Evolutionary conservation across 2,329 filamentous ascomycete species (phyloP).

Genomic region (Fusarium sp.): DNA sequence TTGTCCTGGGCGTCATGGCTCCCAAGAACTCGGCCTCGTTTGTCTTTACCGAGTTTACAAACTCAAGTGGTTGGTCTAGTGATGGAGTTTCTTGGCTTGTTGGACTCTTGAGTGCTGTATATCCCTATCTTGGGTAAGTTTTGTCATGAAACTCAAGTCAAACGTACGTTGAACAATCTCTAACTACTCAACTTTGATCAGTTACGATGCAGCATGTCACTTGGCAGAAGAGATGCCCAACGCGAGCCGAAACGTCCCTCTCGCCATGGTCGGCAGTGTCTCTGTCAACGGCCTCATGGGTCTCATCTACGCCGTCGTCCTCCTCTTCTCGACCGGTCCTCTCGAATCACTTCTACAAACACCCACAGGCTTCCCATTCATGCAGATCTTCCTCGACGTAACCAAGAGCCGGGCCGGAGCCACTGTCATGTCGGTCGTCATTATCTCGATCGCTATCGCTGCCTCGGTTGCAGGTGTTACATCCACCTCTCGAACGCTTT

Average conservation of each 20-base stretch:
- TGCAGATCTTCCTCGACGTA: conserved; percentile 51
- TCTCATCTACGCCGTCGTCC: conserved; percentile 52
- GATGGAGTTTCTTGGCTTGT: conserved; percentile 49
- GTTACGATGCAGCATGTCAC: conserved; percentile 50
- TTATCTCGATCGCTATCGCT: conserved; percentile 42
- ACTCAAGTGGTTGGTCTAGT: conserved; percentile 46
- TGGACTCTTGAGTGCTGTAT: conserved; percentile 46
- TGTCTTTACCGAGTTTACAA: conserved; percentile 47
- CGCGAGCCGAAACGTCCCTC: conserved; percentile 46
- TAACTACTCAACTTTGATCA: neutral
- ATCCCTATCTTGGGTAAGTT: conserved; percentile 48
- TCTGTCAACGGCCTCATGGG: conserved; percentile 58
- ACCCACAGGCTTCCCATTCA: conserved; percentile 55
- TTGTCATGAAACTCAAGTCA: neutral
- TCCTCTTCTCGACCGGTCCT: conserved; percentile 55
- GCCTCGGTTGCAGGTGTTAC: conserved; percentile 48
- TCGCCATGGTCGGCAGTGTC: conserved; percentile 49
- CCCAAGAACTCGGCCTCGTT: conserved; percentile 44
- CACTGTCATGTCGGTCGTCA: conserved; percentile 44
- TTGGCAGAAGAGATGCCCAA: conserved; percentile 49
- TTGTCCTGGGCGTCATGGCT: conserved; percentile 45
- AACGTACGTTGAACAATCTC: rapidly evolving
- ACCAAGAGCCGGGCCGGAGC: conserved; percentile 41
- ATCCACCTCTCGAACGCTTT: conserved; percentile 51
- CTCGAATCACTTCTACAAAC: conserved; percentile 52